These are phyloP conservation scores for Diaporthe vexans DNA, from an alignment of 2,329 filamentous ascomycete genomes.

Conservation along the genomic window DNA sequence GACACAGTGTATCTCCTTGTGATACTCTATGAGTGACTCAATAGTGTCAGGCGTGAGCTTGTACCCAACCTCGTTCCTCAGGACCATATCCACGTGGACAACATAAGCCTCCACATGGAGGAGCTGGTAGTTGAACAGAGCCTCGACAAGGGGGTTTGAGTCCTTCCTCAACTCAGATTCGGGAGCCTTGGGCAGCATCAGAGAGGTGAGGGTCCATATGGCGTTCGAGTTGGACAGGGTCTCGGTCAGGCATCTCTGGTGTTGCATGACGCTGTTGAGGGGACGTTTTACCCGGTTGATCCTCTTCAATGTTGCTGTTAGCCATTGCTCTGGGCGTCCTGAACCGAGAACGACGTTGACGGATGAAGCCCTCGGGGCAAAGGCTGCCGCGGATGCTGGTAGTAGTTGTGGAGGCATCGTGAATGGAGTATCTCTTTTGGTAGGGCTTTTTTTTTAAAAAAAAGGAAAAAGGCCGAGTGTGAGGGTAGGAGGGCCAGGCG, in stretches of 20 bases:
- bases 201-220: constrained; percentile 93
- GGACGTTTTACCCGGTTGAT: constrained; percentile 97
- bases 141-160: constrained; percentile 85
- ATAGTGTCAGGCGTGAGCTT: constrained; percentile 97
- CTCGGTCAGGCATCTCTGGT: constrained; percentile 95
- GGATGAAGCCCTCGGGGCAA: constrained; percentile 89
- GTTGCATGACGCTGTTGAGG: constrained; percentile 95
- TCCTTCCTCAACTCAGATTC: constrained; percentile 88
- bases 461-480: constrained; percentile 39
- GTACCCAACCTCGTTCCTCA: constrained; percentile 96
- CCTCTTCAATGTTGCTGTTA: constrained; percentile 95
- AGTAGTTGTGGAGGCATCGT: constrained; percentile 92
- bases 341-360: constrained; percentile 95
- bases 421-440: constrained; percentile 31
- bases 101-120: constrained; percentile 97
- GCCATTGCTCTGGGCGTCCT: constrained; percentile 90
- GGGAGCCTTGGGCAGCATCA: constrained; percentile 93
- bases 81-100: constrained; percentile 98
- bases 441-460: constrained; percentile 32
- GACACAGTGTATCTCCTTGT: constrained; percentile 94
- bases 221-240: constrained; percentile 90
- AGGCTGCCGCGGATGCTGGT: constrained; percentile 95
- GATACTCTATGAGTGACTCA: constrained; percentile 92
- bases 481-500: constrained; percentile 36
- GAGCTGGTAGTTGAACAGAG: constrained; percentile 92